Base-by-base conservation (phyloP, 805 yeast genomes). In the Yarrowia divulgata region DNA sequence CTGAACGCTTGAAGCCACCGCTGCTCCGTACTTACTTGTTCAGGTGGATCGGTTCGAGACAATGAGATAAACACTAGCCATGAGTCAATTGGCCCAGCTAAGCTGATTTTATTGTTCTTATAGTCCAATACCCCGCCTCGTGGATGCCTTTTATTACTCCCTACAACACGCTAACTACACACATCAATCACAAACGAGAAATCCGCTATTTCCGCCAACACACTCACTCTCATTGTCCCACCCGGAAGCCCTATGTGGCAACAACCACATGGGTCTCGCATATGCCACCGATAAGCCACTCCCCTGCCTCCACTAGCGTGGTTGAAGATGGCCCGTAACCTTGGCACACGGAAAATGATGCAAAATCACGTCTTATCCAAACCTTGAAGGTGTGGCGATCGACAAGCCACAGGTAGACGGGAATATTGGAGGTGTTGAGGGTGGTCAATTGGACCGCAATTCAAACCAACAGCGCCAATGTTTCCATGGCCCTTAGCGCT, bases 361-460 rank as follows among this genome's bases (percentile, higher is more conserved):
- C 63, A 57, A 57, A 57, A 57, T 57, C 63, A 57, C 63, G 63
- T 29, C 48, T 57, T 40, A 57, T 57, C 60, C 35, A 40, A 57
- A 57, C 63, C 63, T 57, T 57, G 48, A 29, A n/a, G 13, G 23
- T 23, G 29, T 57, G 63, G 9, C 37, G 63, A 57, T 57, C 48
- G 12, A 16, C 48, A 57, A 57, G 63, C 63, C 63, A 57, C 63
- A 40, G 37, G 46, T 8, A 14, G 9, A 9, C 7, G 63, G 63
- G 16, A 42, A 6, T 18, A 49, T 18, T 32, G 54, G 55, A 46
- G 16, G 1, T 2, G 18, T 1, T 1, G 54, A 9, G 12, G 10
- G 7, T 35, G n/a, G 46, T 14, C 49, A 9, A 45, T 45, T 45
- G 49, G 12, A 23, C 29, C 29, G 29, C 29, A 23, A 23, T 23